Evolutionary conservation across 2,329 filamentous ascomycete species (phyloP), one percentile per base, ranked within the genome.

Genomic region (Rutstroemia sydowiana): DNA sequence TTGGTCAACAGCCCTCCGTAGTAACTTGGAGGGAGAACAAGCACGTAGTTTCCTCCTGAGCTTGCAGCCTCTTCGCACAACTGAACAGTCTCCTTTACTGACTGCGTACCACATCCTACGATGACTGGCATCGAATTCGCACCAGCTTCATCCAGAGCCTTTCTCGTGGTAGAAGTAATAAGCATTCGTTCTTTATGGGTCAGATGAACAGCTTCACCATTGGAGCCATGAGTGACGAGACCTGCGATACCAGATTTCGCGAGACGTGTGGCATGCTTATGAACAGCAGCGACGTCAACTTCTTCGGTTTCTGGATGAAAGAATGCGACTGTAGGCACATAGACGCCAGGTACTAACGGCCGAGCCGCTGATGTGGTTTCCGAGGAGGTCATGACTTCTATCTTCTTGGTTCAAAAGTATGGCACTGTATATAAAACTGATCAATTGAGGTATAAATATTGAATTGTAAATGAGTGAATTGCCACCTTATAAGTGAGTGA

Each of bases 291-390:
- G 14, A 45, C 8, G 32, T 58, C 56, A 5, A 58, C 31, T 11
- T 43, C 50, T 46, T 58, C 52, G 4, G 51, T 49, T 9, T 64
- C 42, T 14, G 43, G 46, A 11, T 52, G n/a, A 34, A 58, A 56
- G 62, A 77, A 76, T 54, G 74, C 71, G 39, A 76, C 71, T 9
- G 75, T 76, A 30, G 75, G 75, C 43, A 75, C 73, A 60, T 77
- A 77, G 55, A 77, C 64, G 45, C 73, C 74, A 10, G 45, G 54
- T 13, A 55, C 54, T 7, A 57, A 58, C 9, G 58, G 53, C 18
- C 57, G 57, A 32, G n/a, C 28, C 26, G 23, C 11, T 5, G 2
- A 18, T n/a, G 32, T 30, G 13, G 34, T 40, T 26, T 45, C 43
- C 16, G 47, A 45, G 21, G 28, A 16, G 13, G 44, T 36, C 37